These are phyloP conservation scores for Fusarium algeriense DNA, from an alignment of 2,329 filamentous ascomycete species.

Conservation along the genomic window DNA sequence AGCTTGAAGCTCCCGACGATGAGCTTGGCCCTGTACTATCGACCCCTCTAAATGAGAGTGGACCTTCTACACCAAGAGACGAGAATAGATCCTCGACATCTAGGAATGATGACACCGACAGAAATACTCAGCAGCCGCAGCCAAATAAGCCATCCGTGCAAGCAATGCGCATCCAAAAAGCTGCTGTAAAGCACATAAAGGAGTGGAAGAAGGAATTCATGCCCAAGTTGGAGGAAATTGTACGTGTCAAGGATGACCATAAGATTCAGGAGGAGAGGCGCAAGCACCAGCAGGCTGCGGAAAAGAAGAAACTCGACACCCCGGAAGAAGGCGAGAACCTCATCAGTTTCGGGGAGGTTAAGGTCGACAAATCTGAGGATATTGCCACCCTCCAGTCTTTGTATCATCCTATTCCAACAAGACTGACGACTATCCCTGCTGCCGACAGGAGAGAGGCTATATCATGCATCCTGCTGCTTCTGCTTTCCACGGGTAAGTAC, in stretches of 20 bases:
- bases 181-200: constrained; percentile 77
- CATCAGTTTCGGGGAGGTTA: constrained; percentile 55
- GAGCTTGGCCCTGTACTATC: constrained; percentile 49
- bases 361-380: constrained; percentile 53
- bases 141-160: constrained; percentile 40
- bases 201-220: constrained; percentile 82
- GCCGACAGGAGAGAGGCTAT: constrained; percentile 73
- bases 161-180: constrained; percentile 56
- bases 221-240: constrained; percentile 76
- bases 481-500: constrained; percentile 80
- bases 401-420: constrained; percentile 66
- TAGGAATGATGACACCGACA: constrained; percentile 20
- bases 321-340: constrained; percentile 55
- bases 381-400: constrained; percentile 61
- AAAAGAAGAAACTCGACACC: constrained; percentile 51
- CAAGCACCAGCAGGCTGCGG: constrained; percentile 59
- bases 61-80: constrained; percentile 22
- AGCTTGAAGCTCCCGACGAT: constrained; percentile 58
- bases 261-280: constrained; percentile 62
- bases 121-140: constrained; percentile 33
- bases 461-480: constrained; percentile 76
- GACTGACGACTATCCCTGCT: constrained; percentile 68
- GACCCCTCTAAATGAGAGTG: constrained; percentile 28
- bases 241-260: constrained; percentile 63
- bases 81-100: constrained; percentile 9